Base-by-base conservation (phyloP, 2,329 filamentous ascomycete genomes). In the Coniella vitis region DNA sequence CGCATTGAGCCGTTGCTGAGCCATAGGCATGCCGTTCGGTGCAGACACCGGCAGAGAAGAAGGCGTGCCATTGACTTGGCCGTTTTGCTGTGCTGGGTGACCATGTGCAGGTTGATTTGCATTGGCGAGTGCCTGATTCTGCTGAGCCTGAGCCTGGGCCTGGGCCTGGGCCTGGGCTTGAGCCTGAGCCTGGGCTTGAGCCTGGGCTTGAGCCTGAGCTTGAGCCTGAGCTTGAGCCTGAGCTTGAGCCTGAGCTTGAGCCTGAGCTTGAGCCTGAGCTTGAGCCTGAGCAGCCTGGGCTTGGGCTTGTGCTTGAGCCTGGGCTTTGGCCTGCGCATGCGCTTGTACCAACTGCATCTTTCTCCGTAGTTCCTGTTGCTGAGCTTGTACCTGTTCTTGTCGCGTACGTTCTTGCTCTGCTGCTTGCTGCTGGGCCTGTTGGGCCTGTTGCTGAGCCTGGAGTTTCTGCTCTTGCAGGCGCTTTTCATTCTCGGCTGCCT, bases 401-500 rank as follows among this genome's bases (percentile, higher is more conserved):
- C 65, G 65, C 8, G 62, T 58, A 8, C 48, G 42, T 25, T 53
- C 51, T 48, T 69, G 68, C 54, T 74, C 72, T 48, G 70, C 60
- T 58, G 72, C 59, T 69, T 77, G 61, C 54, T 68, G 67, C 50
- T 59, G 69, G 48, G 54, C 58, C 22, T 47, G 47, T 56, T 78
- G 74, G 50, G 71, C 57, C 31, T 66, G 61, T 49, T 71, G 67
- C 31, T 71, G 63, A 46, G 70, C 67, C 56, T 78, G 74, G 49
- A 71, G 57, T 63, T 74, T 69, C 50, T 75, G 69, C 35, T 66
- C 61, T 44, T 73, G 70, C 21, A 80, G 63, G 54, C 75, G 74
- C 45, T 74, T 73, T 55, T 79, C 76, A 41, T 77, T 75, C 53
- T 83, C 79, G 16, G 74, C 73, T 51, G 84, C 78, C 55, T 83